Evolutionary conservation across 208 protist genomes (phyloP).

Genomic region (Trypanosoma rangeli): DNA sequence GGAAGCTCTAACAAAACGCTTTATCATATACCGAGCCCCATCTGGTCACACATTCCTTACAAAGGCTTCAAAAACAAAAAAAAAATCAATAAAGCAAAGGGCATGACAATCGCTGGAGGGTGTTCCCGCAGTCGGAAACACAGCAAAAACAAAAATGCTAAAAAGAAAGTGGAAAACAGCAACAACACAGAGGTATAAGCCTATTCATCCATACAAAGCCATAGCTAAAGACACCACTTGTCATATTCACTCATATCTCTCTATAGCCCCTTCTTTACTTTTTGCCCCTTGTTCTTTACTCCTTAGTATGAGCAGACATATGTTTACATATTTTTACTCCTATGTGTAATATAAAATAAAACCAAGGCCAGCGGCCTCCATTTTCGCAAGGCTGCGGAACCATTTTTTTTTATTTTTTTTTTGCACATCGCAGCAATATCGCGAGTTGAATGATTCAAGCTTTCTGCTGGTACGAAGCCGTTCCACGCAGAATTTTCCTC

Average conservation of each 20-base stretch:
- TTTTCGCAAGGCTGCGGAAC: no score
- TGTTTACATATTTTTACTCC: background rate
- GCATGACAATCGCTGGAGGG: background rate
- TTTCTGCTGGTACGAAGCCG: no score
- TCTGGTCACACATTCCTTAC: no score
- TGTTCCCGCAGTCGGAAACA: constrained; percentile 6
- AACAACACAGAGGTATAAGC: background rate
- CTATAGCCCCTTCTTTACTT: no score
- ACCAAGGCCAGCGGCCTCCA: no score
- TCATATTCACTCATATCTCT: no score
- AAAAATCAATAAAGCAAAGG: background rate
- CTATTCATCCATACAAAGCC: background rate
- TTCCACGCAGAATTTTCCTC: no score
- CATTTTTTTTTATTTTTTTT: background rate
- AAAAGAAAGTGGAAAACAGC: constrained; percentile 8
- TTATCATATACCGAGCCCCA: no score
- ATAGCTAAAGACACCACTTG: background rate
- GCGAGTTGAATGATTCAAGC: no score
- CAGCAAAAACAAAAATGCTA: constrained; percentile 1
- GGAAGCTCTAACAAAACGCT: no score
- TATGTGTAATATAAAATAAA: background rate
- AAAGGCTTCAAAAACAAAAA: background rate
- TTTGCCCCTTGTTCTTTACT: no score
- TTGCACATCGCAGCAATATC: background rate
- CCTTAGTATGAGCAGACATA: background rate